phyloP scores from a whole-genome alignment of 495 filamentous ascomycete genomes.

The Talaromyces wortmannii region DNA sequence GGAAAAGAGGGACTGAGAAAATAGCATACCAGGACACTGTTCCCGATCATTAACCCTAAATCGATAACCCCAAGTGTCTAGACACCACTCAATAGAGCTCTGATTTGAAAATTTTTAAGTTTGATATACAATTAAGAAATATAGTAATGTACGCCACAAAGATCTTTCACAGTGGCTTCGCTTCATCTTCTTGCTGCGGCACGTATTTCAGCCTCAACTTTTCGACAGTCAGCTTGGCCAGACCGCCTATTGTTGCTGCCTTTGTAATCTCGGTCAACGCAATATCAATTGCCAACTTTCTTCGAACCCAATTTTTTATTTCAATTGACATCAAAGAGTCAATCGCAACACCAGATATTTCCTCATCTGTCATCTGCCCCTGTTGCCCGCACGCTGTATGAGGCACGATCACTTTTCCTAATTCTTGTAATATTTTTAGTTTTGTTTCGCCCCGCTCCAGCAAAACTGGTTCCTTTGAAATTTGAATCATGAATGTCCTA shows the following conservation, averaged over 20 bases:
- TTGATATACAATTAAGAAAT: too few relatives aligned
- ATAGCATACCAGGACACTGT: too few relatives aligned
- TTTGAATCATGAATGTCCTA: slow-evolving; percentile 9
- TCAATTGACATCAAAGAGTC: slow-evolving; percentile 41
- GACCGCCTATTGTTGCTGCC: slow-evolving; percentile 10
- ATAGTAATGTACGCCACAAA: too few relatives aligned
- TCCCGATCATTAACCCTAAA: too few relatives aligned
- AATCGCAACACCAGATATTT: slow-evolving; percentile 30
- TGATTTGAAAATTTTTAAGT: too few relatives aligned
- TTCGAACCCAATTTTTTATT: slow-evolving; percentile 32
- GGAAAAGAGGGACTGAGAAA: slow-evolving; percentile 23
- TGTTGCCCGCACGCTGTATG: slow-evolving; percentile 19
- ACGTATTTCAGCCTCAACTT: slow-evolving; percentile 7
- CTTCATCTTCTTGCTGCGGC: neutral
- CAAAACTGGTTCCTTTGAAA: slow-evolving; percentile 7
- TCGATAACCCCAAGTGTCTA: too few relatives aligned
- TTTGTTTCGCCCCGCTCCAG: slow-evolving; percentile 8
- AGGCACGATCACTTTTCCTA: slow-evolving; percentile 21
- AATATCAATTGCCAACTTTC: slow-evolving; percentile 22
- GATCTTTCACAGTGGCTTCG: too few relatives aligned
- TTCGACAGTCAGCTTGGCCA: slow-evolving; percentile 8
- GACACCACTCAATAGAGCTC: too few relatives aligned
- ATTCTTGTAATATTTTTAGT: slow-evolving; percentile 9
- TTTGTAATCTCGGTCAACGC: slow-evolving; percentile 24
- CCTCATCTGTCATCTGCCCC: slow-evolving; percentile 16